Conservation (phyloP, 768 basidiomycete genomes). For the Russula earlei region DNA sequence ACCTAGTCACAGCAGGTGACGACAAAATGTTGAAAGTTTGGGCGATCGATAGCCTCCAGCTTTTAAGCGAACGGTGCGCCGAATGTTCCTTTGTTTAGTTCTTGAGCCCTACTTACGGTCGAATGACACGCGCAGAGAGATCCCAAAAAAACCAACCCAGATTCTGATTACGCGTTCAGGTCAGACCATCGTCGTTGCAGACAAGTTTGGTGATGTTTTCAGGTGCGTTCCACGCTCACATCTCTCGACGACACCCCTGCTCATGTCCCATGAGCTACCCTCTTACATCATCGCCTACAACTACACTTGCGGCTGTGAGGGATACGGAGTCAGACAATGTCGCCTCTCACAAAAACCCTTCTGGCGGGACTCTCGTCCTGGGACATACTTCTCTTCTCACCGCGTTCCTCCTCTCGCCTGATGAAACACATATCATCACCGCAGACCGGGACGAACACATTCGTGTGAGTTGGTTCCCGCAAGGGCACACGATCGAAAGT, state of each 20-base stretch:
- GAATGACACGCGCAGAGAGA: conserved; percentile 39
- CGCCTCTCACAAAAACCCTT: conserved; percentile 59
- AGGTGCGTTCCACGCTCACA: conserved; percentile 35
- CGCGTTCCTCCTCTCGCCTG: conserved; percentile 52
- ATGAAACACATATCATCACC: conserved; percentile 72
- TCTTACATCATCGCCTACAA: conserved; percentile 8
- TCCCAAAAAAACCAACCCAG: conserved; percentile 75
- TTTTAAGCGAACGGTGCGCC: conserved; percentile 54
- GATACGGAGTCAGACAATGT: conserved; percentile 23
- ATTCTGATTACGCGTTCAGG: conserved; percentile 53
- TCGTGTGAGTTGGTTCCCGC: conserved; percentile 81
- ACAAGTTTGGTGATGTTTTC: conserved; percentile 95
- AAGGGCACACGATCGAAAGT: conserved; percentile 76
- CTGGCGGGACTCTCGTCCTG: conserved; percentile 59
- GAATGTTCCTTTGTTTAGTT: background rate
- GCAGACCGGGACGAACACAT: conserved; percentile 96
- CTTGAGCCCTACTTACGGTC: background rate
- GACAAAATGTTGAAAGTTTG: conserved; percentile 79
- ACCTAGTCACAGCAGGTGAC: conserved; percentile 60
- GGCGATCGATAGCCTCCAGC: conserved; percentile 45
- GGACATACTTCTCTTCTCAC: conserved; percentile 89
- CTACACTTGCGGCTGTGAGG: background rate
- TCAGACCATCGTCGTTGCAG: conserved; percentile 67
- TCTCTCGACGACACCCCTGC: background rate
- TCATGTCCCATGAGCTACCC: conserved; percentile 19